These are phyloP conservation scores for Pichia sp. DNA, from an alignment of 1,139 yeast genomes.

Conservation along the genomic window DNA sequence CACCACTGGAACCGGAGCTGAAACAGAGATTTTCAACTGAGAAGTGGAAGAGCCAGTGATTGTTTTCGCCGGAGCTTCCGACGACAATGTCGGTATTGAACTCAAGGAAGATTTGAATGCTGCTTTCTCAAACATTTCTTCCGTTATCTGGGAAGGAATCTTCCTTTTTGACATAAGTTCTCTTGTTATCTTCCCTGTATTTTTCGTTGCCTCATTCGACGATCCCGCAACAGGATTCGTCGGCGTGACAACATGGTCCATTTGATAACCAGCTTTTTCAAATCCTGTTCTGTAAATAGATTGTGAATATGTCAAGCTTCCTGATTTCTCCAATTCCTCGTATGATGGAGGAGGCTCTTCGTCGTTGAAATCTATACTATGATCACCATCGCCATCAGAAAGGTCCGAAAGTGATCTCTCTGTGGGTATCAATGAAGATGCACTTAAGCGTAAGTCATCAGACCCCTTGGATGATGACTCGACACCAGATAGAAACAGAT, in stretches of 20 bases:
- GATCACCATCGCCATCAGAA: conserved; percentile 14
- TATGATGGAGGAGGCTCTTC: conserved; percentile 31
- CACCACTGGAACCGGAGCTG: background rate
- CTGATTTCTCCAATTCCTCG: conserved; percentile 32
- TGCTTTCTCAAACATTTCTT: conserved; percentile 11
- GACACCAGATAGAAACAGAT: conserved; percentile 19
- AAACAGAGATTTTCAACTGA: background rate
- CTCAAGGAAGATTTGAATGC: conserved; percentile 10
- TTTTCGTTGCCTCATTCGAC: background rate
- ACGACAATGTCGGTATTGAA: conserved; percentile 2
- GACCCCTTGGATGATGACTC: conserved; percentile 4
- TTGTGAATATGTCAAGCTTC: conserved; percentile 30
- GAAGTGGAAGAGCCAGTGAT: background rate
- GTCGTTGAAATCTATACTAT: conserved; percentile 1
- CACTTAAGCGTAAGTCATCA: conserved; percentile 20
- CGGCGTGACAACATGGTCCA: conserved; percentile 26
- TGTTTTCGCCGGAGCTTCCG: background rate
- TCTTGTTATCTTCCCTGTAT: background rate
- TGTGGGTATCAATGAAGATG: conserved; percentile 25
- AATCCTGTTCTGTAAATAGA: conserved; percentile 33
- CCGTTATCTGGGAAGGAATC: conserved; percentile 24
- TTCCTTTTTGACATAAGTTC: conserved; percentile 22
- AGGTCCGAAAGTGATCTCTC: conserved; percentile 21
- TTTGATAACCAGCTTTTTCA: conserved; percentile 33
- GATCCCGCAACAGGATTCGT: background rate